These are phyloP conservation scores for Phaeomoniella chlamydospora DNA, from an alignment of 2,329 filamentous ascomycete genomes.

Conservation along the genomic window DNA sequence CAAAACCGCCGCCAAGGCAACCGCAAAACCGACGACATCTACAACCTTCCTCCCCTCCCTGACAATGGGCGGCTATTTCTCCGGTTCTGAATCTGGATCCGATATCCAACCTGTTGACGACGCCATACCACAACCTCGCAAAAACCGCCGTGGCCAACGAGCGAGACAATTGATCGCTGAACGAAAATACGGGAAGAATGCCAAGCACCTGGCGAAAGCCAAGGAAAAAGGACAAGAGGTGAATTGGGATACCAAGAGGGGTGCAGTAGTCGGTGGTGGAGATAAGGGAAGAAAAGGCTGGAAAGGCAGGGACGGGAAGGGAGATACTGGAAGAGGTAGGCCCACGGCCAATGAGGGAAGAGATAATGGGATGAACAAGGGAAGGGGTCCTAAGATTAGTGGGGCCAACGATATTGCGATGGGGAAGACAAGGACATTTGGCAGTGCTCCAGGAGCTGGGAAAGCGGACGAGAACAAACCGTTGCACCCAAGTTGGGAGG, in stretches of 20 bases:
- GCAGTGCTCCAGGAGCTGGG: constrained; percentile 5
- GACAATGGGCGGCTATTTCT: constrained; percentile 46
- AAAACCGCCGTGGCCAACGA: constrained; percentile 49
- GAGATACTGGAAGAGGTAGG: constrained; percentile 5
- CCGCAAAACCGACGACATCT: constrained; percentile 12
- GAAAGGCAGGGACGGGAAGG: neutral
- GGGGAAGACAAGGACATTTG: constrained; percentile 2
- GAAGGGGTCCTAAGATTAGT: constrained; percentile 14
- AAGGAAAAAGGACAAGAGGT: constrained; percentile 25
- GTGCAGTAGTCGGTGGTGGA: constrained; percentile 27
- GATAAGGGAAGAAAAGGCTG: constrained; percentile 8
- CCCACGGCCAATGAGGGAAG: no score
- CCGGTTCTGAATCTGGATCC: constrained; percentile 42
- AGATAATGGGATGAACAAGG: constrained; percentile 4
- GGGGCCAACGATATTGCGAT: neutral
- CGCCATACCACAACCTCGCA: constrained; percentile 24
- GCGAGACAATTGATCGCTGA: constrained; percentile 47
- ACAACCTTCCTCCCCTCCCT: constrained; percentile 49
- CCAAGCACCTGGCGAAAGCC: constrained; percentile 40
- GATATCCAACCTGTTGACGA: constrained; percentile 27
- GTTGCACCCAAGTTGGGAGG: constrained; percentile 52
- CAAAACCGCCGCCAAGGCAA: constrained; percentile 8
- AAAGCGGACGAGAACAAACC: constrained; percentile 25
- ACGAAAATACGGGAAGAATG: constrained; percentile 43
- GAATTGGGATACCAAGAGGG: constrained; percentile 45